These are phyloP conservation scores for Nothophoma quercina DNA, from an alignment of 2,329 filamentous ascomycete genomes.

Conservation along the genomic window DNA sequence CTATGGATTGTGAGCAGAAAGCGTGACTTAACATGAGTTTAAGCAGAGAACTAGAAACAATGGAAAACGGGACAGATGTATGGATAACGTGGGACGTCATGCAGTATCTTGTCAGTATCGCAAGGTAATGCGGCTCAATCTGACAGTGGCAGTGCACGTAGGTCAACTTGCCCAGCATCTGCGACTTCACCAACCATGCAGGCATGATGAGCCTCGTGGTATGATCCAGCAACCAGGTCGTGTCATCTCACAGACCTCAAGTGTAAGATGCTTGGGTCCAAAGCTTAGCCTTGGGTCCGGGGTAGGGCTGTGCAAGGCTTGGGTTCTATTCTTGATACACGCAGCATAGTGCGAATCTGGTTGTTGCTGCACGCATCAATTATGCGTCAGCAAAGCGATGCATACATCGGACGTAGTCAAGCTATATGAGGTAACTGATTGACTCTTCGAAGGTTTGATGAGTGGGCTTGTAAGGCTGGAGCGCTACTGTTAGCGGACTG, in stretches of 20 bases:
- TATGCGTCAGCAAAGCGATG: no score
- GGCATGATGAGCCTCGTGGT: not conserved
- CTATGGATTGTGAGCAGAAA: no score
- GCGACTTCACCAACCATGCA: not conserved
- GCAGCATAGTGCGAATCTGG: no score
- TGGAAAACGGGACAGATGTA: no score
- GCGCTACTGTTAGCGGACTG: not conserved
- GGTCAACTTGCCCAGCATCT: not conserved
- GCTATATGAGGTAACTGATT: not conserved
- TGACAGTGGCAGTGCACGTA: constrained; percentile 2
- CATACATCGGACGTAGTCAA: not conserved
- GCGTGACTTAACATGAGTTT: no score
- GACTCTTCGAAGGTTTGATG: not conserved
- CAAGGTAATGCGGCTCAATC: no score
- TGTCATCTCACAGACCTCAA: not conserved
- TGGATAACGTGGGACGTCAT: no score
- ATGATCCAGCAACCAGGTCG: not conserved
- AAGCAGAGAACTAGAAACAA: no score
- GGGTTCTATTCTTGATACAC: not conserved
- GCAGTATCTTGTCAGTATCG: no score
- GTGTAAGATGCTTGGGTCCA: not conserved
- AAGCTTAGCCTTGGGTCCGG: not conserved
- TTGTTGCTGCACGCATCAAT: no score
- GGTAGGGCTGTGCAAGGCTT: not conserved
- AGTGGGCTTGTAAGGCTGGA: not conserved